Conservation (phyloP, 805 yeast species). For the Candida dendrica region DNA sequence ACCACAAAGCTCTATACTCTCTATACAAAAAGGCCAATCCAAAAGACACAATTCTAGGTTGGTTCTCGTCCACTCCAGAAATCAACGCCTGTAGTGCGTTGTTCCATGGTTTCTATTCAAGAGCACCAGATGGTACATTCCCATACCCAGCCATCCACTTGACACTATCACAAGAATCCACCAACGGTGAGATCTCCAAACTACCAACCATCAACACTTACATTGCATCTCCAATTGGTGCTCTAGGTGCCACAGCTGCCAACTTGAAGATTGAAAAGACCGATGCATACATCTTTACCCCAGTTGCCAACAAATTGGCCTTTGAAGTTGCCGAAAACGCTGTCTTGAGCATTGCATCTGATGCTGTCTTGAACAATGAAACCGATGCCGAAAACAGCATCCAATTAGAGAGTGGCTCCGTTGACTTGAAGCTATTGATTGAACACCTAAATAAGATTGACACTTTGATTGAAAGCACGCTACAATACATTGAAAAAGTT, state of each 20-base stretch:
- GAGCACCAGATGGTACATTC: constrained; percentile 59
- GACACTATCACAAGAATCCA: constrained; percentile 53
- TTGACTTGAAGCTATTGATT: constrained; percentile 38
- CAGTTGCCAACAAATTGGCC: constrained; percentile 59
- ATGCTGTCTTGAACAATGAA: constrained; percentile 28
- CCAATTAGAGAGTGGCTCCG: constrained; percentile 26
- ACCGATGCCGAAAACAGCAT: constrained; percentile 12
- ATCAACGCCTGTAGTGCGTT: constrained; percentile 69
- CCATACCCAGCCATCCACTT: constrained; percentile 78
- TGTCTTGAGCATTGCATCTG: constrained; percentile 41
- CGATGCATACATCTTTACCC: constrained; percentile 57
- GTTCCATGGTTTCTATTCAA: constrained; percentile 73
- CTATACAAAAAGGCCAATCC: constrained; percentile 74
- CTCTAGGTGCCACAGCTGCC: constrained; percentile 30
- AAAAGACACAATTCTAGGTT: constrained; percentile 71
- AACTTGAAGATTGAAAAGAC: constrained; percentile 32
- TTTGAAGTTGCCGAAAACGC: constrained; percentile 54
- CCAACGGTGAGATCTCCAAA: constrained; percentile 35
- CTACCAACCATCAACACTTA: constrained; percentile 60
- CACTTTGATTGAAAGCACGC: constrained; percentile 40
- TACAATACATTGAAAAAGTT: constrained; percentile 38
- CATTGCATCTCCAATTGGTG: constrained; percentile 71
- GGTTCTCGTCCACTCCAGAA: constrained; percentile 62
- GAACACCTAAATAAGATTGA: constrained; percentile 39
- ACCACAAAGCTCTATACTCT: constrained; percentile 62